These are phyloP conservation scores for Chytriomyces sp. DNA, from an alignment of 192 early-diverging fungal genomes.

Conservation along the genomic window DNA sequence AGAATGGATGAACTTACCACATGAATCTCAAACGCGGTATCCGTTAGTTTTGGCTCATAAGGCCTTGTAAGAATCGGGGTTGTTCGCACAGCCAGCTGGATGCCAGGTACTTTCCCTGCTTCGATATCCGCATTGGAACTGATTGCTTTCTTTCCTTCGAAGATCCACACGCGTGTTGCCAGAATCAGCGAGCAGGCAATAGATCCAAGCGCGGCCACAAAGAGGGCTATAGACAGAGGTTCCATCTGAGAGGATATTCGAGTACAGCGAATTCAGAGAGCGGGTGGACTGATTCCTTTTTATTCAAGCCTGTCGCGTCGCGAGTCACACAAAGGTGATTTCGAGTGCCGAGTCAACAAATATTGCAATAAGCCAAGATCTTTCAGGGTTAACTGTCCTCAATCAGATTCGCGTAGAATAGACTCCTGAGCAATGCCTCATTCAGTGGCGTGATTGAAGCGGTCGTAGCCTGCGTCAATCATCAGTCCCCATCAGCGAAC, in stretches of 20 bases:
- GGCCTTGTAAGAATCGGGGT: too few species aligned
- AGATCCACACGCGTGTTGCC: not conserved
- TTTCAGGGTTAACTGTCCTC: conserved; percentile 22
- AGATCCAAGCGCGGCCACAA: not conserved
- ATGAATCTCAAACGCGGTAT: not conserved
- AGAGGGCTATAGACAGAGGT: not conserved
- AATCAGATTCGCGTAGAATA: conserved; percentile 31
- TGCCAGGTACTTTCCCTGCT: too few species aligned
- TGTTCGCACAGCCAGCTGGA: not conserved
- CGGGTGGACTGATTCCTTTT: too few species aligned
- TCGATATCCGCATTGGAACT: not conserved
- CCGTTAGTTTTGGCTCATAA: not conserved
- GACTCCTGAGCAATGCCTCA: conserved; percentile 11
- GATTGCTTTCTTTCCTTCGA: not conserved
- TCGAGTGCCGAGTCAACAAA: not conserved
- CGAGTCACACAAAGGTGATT: too few species aligned
- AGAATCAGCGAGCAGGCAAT: not conserved
- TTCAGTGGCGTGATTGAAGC: not conserved
- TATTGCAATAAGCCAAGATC: not conserved
- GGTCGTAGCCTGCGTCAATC: not conserved
- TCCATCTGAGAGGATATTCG: too few species aligned
- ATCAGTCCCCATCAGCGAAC: too few species aligned
- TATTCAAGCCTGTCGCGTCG: too few species aligned
- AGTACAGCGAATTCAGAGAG: too few species aligned
- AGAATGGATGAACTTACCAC: not conserved